These are phyloP conservation scores for Russula virescens DNA, from an alignment of 768 basidiomycete species.

Conservation along the genomic window DNA sequence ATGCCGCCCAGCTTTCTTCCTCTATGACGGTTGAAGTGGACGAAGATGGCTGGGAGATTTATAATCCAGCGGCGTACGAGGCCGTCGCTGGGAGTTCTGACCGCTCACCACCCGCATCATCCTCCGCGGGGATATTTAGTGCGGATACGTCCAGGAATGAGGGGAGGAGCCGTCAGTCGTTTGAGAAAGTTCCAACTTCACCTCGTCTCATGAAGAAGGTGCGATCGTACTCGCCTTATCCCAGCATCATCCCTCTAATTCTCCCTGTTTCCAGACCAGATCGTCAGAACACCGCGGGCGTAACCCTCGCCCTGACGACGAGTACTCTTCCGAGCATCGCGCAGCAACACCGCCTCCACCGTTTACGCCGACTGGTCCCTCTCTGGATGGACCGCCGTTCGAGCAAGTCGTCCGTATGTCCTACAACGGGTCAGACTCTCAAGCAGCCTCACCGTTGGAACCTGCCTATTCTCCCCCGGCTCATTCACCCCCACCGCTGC, in stretches of 20 bases:
- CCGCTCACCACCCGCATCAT: constrained; percentile 1
- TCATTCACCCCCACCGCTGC: not conserved
- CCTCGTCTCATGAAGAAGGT: constrained; percentile 10
- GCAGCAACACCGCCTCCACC: constrained; percentile 35
- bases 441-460: constrained; percentile 24
- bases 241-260: not conserved
- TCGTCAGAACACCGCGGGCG: not conserved
- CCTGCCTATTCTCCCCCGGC: constrained; percentile 7
- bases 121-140: constrained; percentile 3
- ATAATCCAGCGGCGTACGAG: constrained; percentile 18
- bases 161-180: not conserved
- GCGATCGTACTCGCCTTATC: not conserved
- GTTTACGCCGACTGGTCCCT: constrained; percentile 35
- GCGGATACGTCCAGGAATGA: not conserved
- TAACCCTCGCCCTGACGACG: not conserved
- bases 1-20: constrained; percentile 1
- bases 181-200: not conserved
- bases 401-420: constrained; percentile 27
- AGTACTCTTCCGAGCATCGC: constrained; percentile 8
- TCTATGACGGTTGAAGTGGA: not conserved
- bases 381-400: constrained; percentile 37
- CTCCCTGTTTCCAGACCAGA: not conserved
- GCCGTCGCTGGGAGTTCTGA: constrained; percentile 7
- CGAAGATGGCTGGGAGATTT: constrained; percentile 17
- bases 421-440: constrained; percentile 26